A percentile compares a stretch with the other conserved stretches of the same genome.
Conservation (phyloP, 257 asterid genomes). For the Lithospermum erythrorhizon region DNA sequence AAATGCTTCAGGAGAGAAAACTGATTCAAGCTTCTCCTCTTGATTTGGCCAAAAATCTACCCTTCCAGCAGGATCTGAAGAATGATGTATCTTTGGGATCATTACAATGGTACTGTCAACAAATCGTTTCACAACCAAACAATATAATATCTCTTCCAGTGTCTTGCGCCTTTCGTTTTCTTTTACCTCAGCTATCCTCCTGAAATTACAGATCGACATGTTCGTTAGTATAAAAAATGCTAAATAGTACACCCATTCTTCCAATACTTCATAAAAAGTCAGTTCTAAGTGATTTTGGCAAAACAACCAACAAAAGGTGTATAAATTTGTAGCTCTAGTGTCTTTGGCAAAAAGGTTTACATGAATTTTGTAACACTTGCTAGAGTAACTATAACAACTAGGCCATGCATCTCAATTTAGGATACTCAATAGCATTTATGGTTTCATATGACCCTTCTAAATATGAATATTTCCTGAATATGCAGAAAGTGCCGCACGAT, state of each 20-base stretch:
- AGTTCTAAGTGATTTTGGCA: background rate
- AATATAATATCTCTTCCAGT: conserved; percentile 68
- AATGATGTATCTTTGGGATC: conserved; percentile 61
- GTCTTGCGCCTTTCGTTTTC: conserved; percentile 69
- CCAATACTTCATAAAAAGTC: background rate
- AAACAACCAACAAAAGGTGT: background rate
- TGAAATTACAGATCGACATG: conserved; percentile 23
- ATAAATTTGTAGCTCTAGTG: too few relatives aligned
- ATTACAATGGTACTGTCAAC: conserved; percentile 47
- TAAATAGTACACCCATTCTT: background rate
- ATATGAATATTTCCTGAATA: too few relatives aligned
- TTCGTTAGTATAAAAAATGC: conserved; percentile 4
- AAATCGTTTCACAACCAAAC: conserved; percentile 70
- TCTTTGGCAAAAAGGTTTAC: too few relatives aligned
- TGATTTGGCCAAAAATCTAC: conserved; percentile 86
- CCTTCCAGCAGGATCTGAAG: conserved; percentile 71
- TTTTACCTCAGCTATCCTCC: conserved; percentile 90
- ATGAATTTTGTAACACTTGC: too few relatives aligned
- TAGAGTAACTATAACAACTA: too few relatives aligned
- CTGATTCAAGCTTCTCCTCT: conserved; percentile 67
- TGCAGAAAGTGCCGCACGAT: too few relatives aligned
- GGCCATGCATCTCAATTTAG: too few relatives aligned
- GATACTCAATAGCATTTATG: too few relatives aligned
- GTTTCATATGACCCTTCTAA: too few relatives aligned
- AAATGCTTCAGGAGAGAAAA: conserved; percentile 85